Evolutionary conservation across 2,329 filamentous ascomycete species (phyloP), one percentile per base, ranked within the genome.

Genomic region (Colletotrichum aenigma): DNA sequence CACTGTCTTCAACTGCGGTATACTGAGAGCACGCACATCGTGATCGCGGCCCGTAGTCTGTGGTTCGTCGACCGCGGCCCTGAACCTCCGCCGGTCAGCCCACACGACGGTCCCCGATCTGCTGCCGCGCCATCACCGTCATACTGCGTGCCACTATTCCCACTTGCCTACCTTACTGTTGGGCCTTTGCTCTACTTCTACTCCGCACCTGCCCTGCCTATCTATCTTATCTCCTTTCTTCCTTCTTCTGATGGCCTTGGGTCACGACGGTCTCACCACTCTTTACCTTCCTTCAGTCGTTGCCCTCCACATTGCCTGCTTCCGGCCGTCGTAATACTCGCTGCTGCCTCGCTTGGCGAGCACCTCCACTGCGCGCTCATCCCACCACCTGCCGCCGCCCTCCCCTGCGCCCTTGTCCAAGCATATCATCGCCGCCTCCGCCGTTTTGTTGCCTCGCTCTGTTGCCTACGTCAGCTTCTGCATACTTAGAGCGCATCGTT

Each of bases 401-500:
- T 52, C 12, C 24, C 38, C 52, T 62, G 72, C 58, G 71, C 32
- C 64, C n/a, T 48, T 66, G 64, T 26, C 43, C 13, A 70, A 62
- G 69, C 43, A 64, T 36, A 18, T 66, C 60, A 52, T 64, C 62
- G 61, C 32, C 69, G 15, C 48, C 52, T 48, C 34, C 38, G 34
- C 55, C 34, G 48, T 60, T 52, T 52, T 52, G 43, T 52, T 52
- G n/a, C 43, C 43, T 52, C 48, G 72, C 28, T 60, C 36, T 32
- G 65, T 60, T 69, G 60, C 52, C 48, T 34, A 55, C 28, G 60
- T 34, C 70, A 66, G 60, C 70, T 43, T 64, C 56, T 67, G 68
- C 70, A 28, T 52, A 71, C 65, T 64, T 38, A 58, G 65, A 68
- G 71, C 78, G 78, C 78, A 80, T 82, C 81, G 85, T 92, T 92